Evolutionary conservation across 2,329 filamentous ascomycete species (phyloP).

Genomic region (Xylogone sp.): DNA sequence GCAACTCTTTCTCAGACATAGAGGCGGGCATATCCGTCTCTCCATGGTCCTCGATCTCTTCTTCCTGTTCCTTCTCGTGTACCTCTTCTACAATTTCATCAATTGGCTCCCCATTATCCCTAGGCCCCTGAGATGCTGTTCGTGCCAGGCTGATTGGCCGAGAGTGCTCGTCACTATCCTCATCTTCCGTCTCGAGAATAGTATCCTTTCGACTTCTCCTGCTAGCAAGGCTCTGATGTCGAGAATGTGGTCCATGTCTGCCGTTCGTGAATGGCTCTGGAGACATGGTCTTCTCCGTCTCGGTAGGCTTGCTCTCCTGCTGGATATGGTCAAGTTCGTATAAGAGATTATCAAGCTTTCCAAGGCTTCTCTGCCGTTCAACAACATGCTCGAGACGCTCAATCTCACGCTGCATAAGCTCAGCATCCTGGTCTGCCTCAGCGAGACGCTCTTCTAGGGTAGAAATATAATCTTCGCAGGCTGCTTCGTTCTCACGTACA

Average conservation of each 20-base stretch:
- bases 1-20: slow-evolving; percentile 21
- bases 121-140: slow-evolving; percentile 26
- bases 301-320: slow-evolving; percentile 46
- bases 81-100: slow-evolving; percentile 29
- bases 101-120: slow-evolving; percentile 29
- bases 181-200: slow-evolving; percentile 46
- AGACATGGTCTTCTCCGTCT: slow-evolving; percentile 23
- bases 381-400: slow-evolving; percentile 92
- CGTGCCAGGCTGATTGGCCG: slow-evolving; percentile 14
- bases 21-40: too few species aligned
- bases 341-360: slow-evolving; percentile 88
- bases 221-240: slow-evolving; percentile 49
- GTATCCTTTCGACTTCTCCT: slow-evolving; percentile 48
- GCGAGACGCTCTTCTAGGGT: slow-evolving; percentile 93
- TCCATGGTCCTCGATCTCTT: background rate
- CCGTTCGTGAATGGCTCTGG: slow-evolving; percentile 34
- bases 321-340: slow-evolving; percentile 83
- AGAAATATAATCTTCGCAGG: slow-evolving; percentile 94
- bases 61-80: background rate
- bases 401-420: slow-evolving; percentile 95
- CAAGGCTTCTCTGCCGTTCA: slow-evolving; percentile 89
- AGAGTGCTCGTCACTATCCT: slow-evolving; percentile 13
- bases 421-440: slow-evolving; percentile 91
- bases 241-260: slow-evolving; percentile 48
- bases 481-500: slow-evolving; percentile 83